These are phyloP conservation scores for Yueomyces sp. DNA, from an alignment of 805 yeast genomes.

Conservation along the genomic window DNA sequence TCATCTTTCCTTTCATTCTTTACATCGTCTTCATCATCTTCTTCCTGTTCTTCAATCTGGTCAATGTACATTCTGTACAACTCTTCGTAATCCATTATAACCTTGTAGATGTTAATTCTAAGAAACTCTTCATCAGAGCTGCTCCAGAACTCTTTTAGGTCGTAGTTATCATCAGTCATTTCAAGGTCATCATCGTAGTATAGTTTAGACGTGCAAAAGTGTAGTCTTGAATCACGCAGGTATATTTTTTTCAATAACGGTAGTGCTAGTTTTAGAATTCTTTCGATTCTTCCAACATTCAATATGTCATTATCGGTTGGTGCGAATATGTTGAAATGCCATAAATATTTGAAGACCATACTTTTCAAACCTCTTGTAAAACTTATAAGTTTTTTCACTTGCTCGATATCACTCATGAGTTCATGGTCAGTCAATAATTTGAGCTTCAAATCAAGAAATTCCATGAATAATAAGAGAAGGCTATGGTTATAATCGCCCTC, in stretches of 20 bases:
- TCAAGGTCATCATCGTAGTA: neutral
- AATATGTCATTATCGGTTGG: too few relatives aligned
- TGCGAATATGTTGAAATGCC: slow-evolving; percentile 3
- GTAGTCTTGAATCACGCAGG: slow-evolving; percentile 18
- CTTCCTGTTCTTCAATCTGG: slow-evolving; percentile 4
- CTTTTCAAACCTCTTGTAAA: slow-evolving; percentile 10
- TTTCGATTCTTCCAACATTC: neutral
- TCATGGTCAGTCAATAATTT: slow-evolving; percentile 20
- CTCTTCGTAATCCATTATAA: slow-evolving; percentile 15
- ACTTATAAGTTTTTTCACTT: slow-evolving; percentile 5
- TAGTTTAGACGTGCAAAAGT: slow-evolving; percentile 8
- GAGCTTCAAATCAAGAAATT: slow-evolving; percentile 13
- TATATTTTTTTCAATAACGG: slow-evolving; percentile 15
- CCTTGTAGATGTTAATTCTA: slow-evolving; percentile 10
- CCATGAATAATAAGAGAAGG: slow-evolving; percentile 7
- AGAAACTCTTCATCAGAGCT: slow-evolving; percentile 12
- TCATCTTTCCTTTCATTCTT: slow-evolving; percentile 12
- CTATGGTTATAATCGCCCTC: neutral
- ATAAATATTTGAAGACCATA: slow-evolving; percentile 12
- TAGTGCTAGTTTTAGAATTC: slow-evolving; percentile 5
- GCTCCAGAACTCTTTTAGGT: slow-evolving; percentile 12
- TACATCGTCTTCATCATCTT: slow-evolving; percentile 29
- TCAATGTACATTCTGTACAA: slow-evolving; percentile 12
- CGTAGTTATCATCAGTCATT: neutral
- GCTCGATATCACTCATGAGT: slow-evolving; percentile 4